These are phyloP conservation scores for Aspergillus aculeatinus DNA, from an alignment of 2,329 filamentous ascomycete genomes.

Conservation along the genomic window DNA sequence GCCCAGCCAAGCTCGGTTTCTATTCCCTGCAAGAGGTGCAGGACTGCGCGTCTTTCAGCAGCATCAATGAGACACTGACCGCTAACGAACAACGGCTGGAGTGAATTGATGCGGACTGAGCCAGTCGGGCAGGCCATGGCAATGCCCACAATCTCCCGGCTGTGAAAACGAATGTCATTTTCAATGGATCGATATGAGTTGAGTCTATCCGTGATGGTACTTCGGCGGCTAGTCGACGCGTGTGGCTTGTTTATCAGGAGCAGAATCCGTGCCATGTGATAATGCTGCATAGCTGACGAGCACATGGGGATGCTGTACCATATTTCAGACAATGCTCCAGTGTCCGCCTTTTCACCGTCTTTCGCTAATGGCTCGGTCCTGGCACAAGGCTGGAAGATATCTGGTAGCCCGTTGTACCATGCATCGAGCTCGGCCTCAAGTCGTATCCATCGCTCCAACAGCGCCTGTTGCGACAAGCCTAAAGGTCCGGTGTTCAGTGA, in stretches of 20 bases:
- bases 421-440: slow-evolving; percentile 58
- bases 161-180: slow-evolving; percentile 56
- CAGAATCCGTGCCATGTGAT: slow-evolving; percentile 45
- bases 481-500: slow-evolving; percentile 28
- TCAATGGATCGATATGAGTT: slow-evolving; percentile 60
- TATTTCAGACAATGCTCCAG: slow-evolving; percentile 52
- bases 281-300: slow-evolving; percentile 58
- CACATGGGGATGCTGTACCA: slow-evolving; percentile 68
- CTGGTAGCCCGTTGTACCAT: slow-evolving; percentile 60
- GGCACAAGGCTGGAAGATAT: slow-evolving; percentile 59
- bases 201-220: slow-evolving; percentile 55
- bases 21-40: slow-evolving; percentile 58
- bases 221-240: slow-evolving; percentile 47
- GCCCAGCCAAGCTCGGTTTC: slow-evolving; percentile 66
- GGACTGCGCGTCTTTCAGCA: slow-evolving; percentile 55
- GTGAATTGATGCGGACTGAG: slow-evolving; percentile 58
- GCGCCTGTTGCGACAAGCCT: slow-evolving; percentile 39
- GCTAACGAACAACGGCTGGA: slow-evolving; percentile 63
- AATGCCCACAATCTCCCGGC: slow-evolving; percentile 62
- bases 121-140: slow-evolving; percentile 58
- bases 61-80: slow-evolving; percentile 59
- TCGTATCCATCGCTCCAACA: slow-evolving; percentile 51
- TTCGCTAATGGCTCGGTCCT: slow-evolving; percentile 42
- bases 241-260: slow-evolving; percentile 46
- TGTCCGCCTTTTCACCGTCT: slow-evolving; percentile 33